Percentiles rank a stretch among this genome's conserved stretches.
phyloP scores from a whole-genome alignment of 2,329 filamentous ascomycete species.

The Fusarium papillatum region DNA sequence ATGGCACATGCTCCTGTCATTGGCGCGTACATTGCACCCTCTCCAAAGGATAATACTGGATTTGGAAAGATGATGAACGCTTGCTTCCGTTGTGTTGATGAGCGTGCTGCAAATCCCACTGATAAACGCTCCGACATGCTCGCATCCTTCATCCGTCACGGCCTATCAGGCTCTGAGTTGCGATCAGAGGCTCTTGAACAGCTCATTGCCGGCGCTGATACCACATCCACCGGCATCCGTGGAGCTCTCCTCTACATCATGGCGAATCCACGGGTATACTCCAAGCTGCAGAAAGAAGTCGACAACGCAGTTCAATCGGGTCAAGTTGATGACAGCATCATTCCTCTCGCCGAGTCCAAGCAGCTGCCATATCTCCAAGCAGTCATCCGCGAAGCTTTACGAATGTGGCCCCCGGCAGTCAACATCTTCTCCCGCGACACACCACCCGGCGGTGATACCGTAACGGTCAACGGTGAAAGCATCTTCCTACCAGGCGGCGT shows the following conservation, averaged over 20 bases:
- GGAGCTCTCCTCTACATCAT: conserved; percentile 65
- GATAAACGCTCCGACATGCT: conserved; percentile 55
- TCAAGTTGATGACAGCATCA: conserved; percentile 18
- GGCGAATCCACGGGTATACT: conserved; percentile 61
- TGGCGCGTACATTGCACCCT: conserved; percentile 45
- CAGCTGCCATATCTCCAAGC: conserved; percentile 63
- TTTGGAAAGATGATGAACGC: conserved; percentile 51
- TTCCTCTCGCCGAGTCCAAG: conserved; percentile 51
- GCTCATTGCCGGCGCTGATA: conserved; percentile 55
- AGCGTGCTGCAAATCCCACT: conserved; percentile 40
- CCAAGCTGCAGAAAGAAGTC: conserved; percentile 63
- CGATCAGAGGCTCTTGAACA: conserved; percentile 50
- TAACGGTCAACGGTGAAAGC: conserved; percentile 55
- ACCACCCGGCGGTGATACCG: conserved; percentile 43
- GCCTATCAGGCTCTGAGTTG: conserved; percentile 49
- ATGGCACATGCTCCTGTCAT: conserved; percentile 46
- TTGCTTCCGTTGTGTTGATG: conserved; percentile 45
- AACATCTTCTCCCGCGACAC: conserved; percentile 52
- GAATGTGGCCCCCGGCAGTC: conserved; percentile 59
- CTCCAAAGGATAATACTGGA: conserved; percentile 45
- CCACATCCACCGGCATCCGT: conserved; percentile 54
- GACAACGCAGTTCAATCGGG: conserved; percentile 58
- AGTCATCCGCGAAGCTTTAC: conserved; percentile 62
- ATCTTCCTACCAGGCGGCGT: conserved; percentile 49
- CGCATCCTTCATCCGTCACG: conserved; percentile 56